These are phyloP conservation scores for Stephanodiscus triporus DNA, from an alignment of 108 stramenopile species.

Conservation along the genomic window DNA sequence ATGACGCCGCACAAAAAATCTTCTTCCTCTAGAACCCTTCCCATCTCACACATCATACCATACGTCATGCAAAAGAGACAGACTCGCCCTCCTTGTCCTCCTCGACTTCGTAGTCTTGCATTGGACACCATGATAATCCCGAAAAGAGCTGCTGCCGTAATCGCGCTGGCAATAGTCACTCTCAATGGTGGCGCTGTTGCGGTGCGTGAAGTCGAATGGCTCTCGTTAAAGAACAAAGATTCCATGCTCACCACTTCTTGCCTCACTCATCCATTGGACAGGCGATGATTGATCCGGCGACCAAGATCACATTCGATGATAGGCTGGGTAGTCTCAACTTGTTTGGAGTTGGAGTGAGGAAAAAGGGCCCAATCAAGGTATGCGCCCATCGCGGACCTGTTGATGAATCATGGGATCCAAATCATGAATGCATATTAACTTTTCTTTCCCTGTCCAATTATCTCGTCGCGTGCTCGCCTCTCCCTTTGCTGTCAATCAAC, in stretches of 20 bases:
- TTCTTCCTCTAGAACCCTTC: too few relatives aligned
- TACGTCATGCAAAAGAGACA: too few relatives aligned
- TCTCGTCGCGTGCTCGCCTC: neutral
- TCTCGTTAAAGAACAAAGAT: neutral
- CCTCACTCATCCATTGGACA: neutral
- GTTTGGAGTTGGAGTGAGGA: slow-evolving; percentile 79
- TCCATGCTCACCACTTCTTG: neutral
- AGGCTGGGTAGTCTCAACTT: slow-evolving; percentile 49
- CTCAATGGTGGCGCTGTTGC: neutral
- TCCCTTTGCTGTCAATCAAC: slow-evolving; percentile 12
- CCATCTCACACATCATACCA: too few relatives aligned
- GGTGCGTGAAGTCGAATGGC: neutral
- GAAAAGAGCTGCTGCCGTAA: slow-evolving; percentile 2
- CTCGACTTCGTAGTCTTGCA: too few relatives aligned
- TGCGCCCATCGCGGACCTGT: slow-evolving; percentile 16
- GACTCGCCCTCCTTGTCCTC: too few relatives aligned
- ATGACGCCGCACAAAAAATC: too few relatives aligned
- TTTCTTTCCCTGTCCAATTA: neutral
- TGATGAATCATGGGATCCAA: neutral
- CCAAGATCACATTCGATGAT: slow-evolving; percentile 65
- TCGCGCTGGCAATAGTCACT: neutral
- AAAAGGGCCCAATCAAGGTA: slow-evolving; percentile 84
- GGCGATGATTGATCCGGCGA: slow-evolving; percentile 66
- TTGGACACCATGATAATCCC: slow-evolving; percentile 6
- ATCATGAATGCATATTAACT: slow-evolving; percentile 1